phyloP scores from a whole-genome alignment of 2,329 filamentous ascomycete genomes.

The Aspergillus sp. region DNA sequence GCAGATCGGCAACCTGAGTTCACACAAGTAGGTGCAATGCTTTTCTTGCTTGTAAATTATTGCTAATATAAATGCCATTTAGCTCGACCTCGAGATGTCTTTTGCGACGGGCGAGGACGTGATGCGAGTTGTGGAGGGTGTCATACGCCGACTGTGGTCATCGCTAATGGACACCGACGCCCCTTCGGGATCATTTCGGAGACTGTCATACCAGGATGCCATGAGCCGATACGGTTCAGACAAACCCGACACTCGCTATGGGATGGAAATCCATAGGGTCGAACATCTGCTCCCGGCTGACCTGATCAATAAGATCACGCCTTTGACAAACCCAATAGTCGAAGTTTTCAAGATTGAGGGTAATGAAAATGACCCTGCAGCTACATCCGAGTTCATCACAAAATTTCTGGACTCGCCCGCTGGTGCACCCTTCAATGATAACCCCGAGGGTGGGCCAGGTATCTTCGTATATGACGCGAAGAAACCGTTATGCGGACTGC shows the following conservation, averaged over 20 bases:
- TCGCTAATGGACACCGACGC: constrained; percentile 47
- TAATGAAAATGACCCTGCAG: constrained; percentile 48
- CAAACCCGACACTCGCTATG: constrained; percentile 84
- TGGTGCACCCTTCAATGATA: constrained; percentile 60
- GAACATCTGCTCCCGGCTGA: constrained; percentile 62
- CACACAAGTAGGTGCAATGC: constrained; percentile 64
- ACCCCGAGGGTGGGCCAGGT: constrained; percentile 75
- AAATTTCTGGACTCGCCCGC: constrained; percentile 69
- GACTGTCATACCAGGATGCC: constrained; percentile 70
- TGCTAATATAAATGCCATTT: neutral
- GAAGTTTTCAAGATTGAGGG: constrained; percentile 69
- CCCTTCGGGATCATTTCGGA: constrained; percentile 51
- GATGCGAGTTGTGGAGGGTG: constrained; percentile 55
- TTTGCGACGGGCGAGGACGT: constrained; percentile 74
- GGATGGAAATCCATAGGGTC: constrained; percentile 65
- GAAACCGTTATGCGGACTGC: constrained; percentile 73
- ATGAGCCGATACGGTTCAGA: constrained; percentile 84
- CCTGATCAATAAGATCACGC: constrained; percentile 73
- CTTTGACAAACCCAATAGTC: constrained; percentile 66
- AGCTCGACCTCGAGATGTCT: constrained; percentile 92
- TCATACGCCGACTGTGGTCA: constrained; percentile 58
- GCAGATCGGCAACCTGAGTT: constrained; percentile 96
- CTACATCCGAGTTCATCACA: constrained; percentile 62
- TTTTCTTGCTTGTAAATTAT: neutral
- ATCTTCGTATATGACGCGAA: constrained; percentile 73